Evolutionary conservation across 2,329 filamentous ascomycete genomes (phyloP), one percentile per base, ranked within the genome.

Genomic region (Aspergillus melleus): DNA sequence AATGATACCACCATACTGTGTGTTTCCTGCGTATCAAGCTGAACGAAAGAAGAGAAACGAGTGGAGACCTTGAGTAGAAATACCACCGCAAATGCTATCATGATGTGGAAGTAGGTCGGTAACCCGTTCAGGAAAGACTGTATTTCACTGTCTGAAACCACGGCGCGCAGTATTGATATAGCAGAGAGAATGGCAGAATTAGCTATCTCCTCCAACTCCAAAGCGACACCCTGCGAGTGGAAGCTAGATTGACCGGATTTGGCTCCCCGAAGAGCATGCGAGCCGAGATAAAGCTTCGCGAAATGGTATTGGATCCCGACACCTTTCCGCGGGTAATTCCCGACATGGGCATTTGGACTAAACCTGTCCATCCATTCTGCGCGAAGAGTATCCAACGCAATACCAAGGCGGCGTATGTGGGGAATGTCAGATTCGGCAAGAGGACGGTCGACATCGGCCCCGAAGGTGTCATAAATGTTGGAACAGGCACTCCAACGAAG

Each of bases 241-340:
- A 50, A 54, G 12, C 57, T 60, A 1, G 61, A 51, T 5, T 39
- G 11, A 3, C 32, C 54, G 6, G 51, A 54, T 6, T 58, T 58
- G 0, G 61, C 50, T 5, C 78, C 76, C 9, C 79, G 74, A 24
- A 82, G 72, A 16, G 77, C 77, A 57, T 80, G 77, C 1, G 79
- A 80, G 52, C 77, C 77, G 6, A 82, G 70, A 51, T 81, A 77
- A 4, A 82, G 69, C 57, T 79, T 76, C 9, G 78, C 79, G 65
- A 80, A 82, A 57, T 81, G 73, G 55, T 76, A 80, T 62, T 81
- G 77, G 39, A 81, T 68, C 6, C 70, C 70, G 9, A 80, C 78
- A 2, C 79, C 79, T 62, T 80, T 80, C 29, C 72, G 68, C 0
- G 79, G 79, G 62, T 80, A 82, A 19, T 76, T 73, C 8, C 76